Evolutionary conservation across 805 yeast genomes (phyloP).

Genomic region (Blastobotrys attinorum): DNA sequence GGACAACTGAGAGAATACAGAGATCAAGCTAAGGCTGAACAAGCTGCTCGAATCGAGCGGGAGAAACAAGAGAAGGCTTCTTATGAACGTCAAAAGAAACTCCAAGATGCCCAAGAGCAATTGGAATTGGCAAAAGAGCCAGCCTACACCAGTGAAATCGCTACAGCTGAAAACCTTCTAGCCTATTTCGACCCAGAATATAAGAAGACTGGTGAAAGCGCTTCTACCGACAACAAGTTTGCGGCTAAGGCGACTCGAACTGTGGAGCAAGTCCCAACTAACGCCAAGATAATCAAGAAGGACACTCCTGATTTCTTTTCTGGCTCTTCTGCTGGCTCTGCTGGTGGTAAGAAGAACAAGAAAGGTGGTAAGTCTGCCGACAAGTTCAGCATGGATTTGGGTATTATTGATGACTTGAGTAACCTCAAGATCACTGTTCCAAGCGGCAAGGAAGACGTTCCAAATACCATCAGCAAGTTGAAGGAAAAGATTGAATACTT

Average conservation of each 20-base stretch:
- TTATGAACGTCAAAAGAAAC: conserved; percentile 40
- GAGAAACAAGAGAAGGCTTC: conserved; percentile 54
- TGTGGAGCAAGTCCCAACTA: conserved; percentile 51
- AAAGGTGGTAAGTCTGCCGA: conserved; percentile 32
- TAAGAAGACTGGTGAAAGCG: conserved; percentile 43
- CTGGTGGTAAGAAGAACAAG: conserved; percentile 39
- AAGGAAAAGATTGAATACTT: conserved; percentile 64
- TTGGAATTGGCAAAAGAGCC: conserved; percentile 65
- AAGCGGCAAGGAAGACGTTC: conserved; percentile 7
- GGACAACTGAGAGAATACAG: conserved; percentile 66
- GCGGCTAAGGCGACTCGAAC: conserved; percentile 23
- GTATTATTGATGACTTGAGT: conserved; percentile 65
- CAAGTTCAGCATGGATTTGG: conserved; percentile 71
- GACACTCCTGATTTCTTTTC: conserved; percentile 54
- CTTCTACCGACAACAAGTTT: conserved; percentile 27
- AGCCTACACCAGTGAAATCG: conserved; percentile 76
- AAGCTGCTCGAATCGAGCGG: conserved; percentile 58
- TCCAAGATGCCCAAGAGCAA: conserved; percentile 61
- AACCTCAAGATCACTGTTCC: conserved; percentile 42
- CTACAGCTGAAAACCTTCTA: conserved; percentile 64
- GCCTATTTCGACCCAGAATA: conserved; percentile 69
- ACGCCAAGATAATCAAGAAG: conserved; percentile 54
- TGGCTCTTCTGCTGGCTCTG: conserved; percentile 47
- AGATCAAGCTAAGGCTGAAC: conserved; percentile 60
- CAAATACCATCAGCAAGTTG: conserved; percentile 55